These are phyloP conservation scores for Davidsoniella virescens DNA, from an alignment of 2,329 filamentous ascomycete genomes.

Conservation along the genomic window DNA sequence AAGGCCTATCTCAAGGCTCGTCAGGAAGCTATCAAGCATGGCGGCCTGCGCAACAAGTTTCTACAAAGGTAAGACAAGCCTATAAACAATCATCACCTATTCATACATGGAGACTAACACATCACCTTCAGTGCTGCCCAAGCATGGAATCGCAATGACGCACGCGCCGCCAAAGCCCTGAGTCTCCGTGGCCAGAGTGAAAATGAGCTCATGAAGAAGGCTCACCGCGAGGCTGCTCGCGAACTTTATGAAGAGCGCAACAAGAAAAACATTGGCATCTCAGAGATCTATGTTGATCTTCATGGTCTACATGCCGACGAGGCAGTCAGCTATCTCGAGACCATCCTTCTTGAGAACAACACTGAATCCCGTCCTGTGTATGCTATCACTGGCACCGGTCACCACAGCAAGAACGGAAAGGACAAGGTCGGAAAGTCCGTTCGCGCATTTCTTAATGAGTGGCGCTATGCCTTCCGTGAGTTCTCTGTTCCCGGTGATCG, in stretches of 20 bases:
- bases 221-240: slow-evolving; percentile 81
- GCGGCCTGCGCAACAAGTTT: slow-evolving; percentile 91
- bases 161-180: slow-evolving; percentile 84
- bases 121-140: slow-evolving; percentile 57
- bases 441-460: slow-evolving; percentile 80
- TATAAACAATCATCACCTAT: not conserved
- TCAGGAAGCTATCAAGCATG: slow-evolving; percentile 92
- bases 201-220: slow-evolving; percentile 93
- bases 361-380: slow-evolving; percentile 64
- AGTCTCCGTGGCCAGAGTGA: slow-evolving; percentile 90
- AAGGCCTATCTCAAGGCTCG: slow-evolving; percentile 89
- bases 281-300: slow-evolving; percentile 85
- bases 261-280: slow-evolving; percentile 39
- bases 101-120: not conserved
- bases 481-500: slow-evolving; percentile 93
- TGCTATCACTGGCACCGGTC: slow-evolving; percentile 89
- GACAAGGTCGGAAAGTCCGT: slow-evolving; percentile 96
- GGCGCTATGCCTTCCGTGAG: slow-evolving; percentile 89
- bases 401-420: slow-evolving; percentile 97
- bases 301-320: slow-evolving; percentile 98
- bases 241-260: slow-evolving; percentile 91
- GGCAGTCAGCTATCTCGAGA: slow-evolving; percentile 84
- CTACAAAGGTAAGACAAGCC: slow-evolving; percentile 60
- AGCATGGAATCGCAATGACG: slow-evolving; percentile 97
- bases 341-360: slow-evolving; percentile 68